These are phyloP conservation scores for Rickenella mellea DNA, from an alignment of 768 basidiomycete species.

Conservation along the genomic window DNA sequence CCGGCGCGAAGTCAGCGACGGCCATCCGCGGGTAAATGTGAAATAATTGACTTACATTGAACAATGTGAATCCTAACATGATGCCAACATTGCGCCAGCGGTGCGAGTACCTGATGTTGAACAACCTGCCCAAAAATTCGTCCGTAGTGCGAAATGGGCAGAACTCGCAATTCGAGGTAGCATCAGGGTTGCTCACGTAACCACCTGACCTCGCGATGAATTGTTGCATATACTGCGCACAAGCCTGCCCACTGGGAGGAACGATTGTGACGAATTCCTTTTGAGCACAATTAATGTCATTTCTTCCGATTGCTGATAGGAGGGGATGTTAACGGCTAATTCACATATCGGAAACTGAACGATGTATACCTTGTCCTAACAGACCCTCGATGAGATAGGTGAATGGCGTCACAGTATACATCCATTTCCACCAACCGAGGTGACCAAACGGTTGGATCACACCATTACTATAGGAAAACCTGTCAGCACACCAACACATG, in stretches of 20 bases:
- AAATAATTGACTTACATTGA: slow-evolving; percentile 39
- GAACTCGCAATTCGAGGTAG: slow-evolving; percentile 32
- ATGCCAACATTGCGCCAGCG: slow-evolving; percentile 40
- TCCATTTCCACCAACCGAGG: slow-evolving; percentile 66
- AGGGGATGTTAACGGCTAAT: too few species aligned
- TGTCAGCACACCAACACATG: neutral
- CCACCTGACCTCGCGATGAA: slow-evolving; percentile 36
- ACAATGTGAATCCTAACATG: slow-evolving; percentile 30
- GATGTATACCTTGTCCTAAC: slow-evolving; percentile 19
- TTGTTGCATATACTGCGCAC: slow-evolving; percentile 31
- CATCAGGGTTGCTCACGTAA: slow-evolving; percentile 33
- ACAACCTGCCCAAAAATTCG: slow-evolving; percentile 38
- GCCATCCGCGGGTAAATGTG: neutral
- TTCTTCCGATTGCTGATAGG: slow-evolving; percentile 36
- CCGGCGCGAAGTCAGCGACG: neutral
- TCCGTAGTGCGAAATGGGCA: slow-evolving; percentile 55
- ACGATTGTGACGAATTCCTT: slow-evolving; percentile 49
- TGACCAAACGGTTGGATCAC: slow-evolving; percentile 54
- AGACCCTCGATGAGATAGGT: slow-evolving; percentile 47
- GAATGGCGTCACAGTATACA: slow-evolving; percentile 47
- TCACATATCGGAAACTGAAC: neutral
- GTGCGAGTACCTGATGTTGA: slow-evolving; percentile 52
- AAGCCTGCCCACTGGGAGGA: slow-evolving; percentile 36
- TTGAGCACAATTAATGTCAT: slow-evolving; percentile 42
- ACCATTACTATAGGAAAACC: slow-evolving; percentile 34